Evolutionary conservation across 306 rosid genomes (phyloP), one percentile per base, ranked within the genome.

Genomic region (Cicer judaicum): DNA sequence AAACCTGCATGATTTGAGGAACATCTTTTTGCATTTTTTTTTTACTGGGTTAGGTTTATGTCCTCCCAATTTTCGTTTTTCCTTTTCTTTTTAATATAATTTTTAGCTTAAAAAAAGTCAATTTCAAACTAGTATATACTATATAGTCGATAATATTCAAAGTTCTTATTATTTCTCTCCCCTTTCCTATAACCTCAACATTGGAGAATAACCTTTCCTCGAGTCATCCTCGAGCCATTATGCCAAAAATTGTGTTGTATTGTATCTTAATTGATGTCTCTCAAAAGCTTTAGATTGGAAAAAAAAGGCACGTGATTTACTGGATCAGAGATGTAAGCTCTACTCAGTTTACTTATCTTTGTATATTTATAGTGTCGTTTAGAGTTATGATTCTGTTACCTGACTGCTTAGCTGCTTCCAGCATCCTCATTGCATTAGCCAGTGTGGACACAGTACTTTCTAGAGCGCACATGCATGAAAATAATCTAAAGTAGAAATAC

Each of bases 391-490:
- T 54, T 74, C 24, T 54, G 40, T 38, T 66, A 13, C 53, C 69
- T 64, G 63, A 77, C 41, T 48, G 59, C 41, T 5, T 46, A 11
- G 44, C 52, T 79, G 66, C 61, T 74, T 60, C 71, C 56, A 47
- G 78, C 75, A 64, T 83, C 80, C 56, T 39, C 44, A 39, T 54
- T 74, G 74, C 57, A 21, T 74, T 57, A 34, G 72, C 53, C 61
- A 39, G 41, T 40, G 75, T 64, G 65, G 71, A 64, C 43, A 46
- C 16, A 73, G 40, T 14, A 8, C 73, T 10, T 59, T 19, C 5
- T 36, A 66, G 40, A 65, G 15, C 42, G 15, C 50, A 46, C 74
- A 81, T 2, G 66, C 71, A 64, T 71, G 75, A 76, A 36, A 71
- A 55, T 60, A 72, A 72, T 76, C 24, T 8, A 8, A 29, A 48